Conservation (phyloP, 2,329 filamentous ascomycete genomes). For the Paraphaeosphaeria sporulosa region DNA sequence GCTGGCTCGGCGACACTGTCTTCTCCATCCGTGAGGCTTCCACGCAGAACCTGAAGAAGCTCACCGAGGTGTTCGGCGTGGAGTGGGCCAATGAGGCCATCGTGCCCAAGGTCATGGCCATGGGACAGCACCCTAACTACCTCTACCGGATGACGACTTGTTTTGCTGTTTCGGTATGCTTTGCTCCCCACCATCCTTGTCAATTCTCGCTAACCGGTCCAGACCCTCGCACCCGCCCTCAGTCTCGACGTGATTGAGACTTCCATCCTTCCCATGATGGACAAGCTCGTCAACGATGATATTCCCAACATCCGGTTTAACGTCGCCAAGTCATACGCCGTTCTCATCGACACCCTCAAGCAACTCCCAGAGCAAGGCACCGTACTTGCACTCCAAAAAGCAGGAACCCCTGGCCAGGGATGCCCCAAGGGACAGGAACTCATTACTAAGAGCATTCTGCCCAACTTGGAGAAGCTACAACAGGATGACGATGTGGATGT, state of each 20-base stretch:
- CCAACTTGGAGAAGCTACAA: conserved; percentile 92
- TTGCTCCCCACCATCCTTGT: background rate
- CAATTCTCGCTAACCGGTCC: conserved; percentile 21
- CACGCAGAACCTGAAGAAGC: conserved; percentile 96
- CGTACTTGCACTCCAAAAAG: conserved; percentile 83
- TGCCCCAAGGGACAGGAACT: conserved; percentile 79
- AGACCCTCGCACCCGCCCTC: conserved; percentile 94
- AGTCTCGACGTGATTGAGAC: conserved; percentile 91
- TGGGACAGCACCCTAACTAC: conserved; percentile 98
- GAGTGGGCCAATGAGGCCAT: conserved; percentile 98
- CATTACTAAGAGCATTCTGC: conserved; percentile 85
- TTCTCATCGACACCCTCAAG: conserved; percentile 89
- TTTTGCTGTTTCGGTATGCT: conserved; percentile 93
- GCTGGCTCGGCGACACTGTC: conserved; percentile 96
- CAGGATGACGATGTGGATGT: conserved; percentile 98
- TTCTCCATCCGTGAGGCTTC: conserved; percentile 98
- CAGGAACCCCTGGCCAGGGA: conserved; percentile 64
- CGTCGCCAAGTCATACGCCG: conserved; percentile 95
- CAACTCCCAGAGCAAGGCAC: conserved; percentile 89
- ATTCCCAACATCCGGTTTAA: conserved; percentile 99
- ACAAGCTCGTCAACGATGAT: conserved; percentile 90
- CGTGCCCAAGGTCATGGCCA: conserved; percentile 97
- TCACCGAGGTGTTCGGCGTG: conserved; percentile 97
- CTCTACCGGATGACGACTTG: conserved; percentile 99
- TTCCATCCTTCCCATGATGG: conserved; percentile 94